These are phyloP conservation scores for Neofusicoccum parvum DNA, from an alignment of 2,329 filamentous ascomycete species.

Conservation along the genomic window DNA sequence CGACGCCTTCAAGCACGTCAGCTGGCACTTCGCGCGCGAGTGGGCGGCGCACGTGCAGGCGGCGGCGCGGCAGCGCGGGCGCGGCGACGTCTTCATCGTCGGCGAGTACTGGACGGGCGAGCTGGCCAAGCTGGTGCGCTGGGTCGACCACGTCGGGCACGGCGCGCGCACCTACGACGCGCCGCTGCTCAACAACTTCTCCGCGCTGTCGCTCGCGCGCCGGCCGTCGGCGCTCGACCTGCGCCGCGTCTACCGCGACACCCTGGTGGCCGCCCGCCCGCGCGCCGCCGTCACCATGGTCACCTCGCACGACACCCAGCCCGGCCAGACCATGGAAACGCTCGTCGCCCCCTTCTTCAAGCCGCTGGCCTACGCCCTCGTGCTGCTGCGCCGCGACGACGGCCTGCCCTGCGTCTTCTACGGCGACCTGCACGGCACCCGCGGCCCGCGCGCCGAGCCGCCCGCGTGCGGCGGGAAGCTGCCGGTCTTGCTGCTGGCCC, in stretches of 20 bases:
- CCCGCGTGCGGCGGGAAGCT: slow-evolving; percentile 59
- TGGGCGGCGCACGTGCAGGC: slow-evolving; percentile 60
- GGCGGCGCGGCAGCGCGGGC: slow-evolving; percentile 45
- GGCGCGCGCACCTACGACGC: slow-evolving; percentile 66
- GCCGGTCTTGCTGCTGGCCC: slow-evolving; percentile 62
- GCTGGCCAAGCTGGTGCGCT: slow-evolving; percentile 56
- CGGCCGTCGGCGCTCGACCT: slow-evolving; percentile 53
- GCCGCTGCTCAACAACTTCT: slow-evolving; percentile 69
- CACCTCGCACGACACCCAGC: slow-evolving; percentile 72
- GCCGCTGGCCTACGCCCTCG: slow-evolving; percentile 70
- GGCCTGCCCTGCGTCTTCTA: slow-evolving; percentile 72
- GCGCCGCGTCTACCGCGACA: slow-evolving; percentile 61
- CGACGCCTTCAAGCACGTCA: slow-evolving; percentile 74
- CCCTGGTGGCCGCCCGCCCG: slow-evolving; percentile 58
- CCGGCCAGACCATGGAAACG: slow-evolving; percentile 64
- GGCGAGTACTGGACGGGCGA: slow-evolving; percentile 71
- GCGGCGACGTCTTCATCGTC: slow-evolving; percentile 63
- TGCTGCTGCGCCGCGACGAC: slow-evolving; percentile 64
- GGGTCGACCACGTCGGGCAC: slow-evolving; percentile 58
- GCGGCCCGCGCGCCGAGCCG: slow-evolving; percentile 52
- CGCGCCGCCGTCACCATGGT: slow-evolving; percentile 67
- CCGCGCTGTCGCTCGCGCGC: slow-evolving; percentile 55
- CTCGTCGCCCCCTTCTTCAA: slow-evolving; percentile 69
- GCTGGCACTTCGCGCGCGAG: slow-evolving; percentile 63
- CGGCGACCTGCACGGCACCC: slow-evolving; percentile 68